Base-by-base conservation (phyloP, 768 basidiomycete species). In the Lenzites betulinus region DNA sequence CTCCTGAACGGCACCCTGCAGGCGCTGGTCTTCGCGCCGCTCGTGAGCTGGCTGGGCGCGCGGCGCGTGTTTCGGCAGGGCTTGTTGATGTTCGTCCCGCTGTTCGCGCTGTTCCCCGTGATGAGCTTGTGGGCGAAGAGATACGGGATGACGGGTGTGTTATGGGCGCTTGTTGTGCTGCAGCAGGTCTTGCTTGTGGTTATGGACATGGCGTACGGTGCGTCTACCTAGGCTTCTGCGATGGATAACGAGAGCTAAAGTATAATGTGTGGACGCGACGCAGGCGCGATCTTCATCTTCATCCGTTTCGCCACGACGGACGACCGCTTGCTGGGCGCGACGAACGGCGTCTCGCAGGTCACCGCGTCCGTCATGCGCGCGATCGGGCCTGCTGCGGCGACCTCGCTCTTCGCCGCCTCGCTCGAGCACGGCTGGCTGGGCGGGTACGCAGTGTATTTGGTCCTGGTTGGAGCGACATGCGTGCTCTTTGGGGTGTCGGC, bases 281-380 rank as follows among this genome's bases (percentile, higher is more conserved):
- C 41, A 60, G 70, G 72, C 54, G 16, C 65, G 50, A 66, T 72
- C 25, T 74, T 74, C 57, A 67, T 77, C 55, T 76, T 66, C 59
- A 55, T 76, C 58, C 65, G 67, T 20, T 59, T 73, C 7, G 54
- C 74, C 1, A 64, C 71, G 13, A 69, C 72, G 22, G 70, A 65
- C 42, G 66, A 63, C 48, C 57, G 66, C 3, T 69, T 79, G 6
- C 73, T 89, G 11, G 85, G 82, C 4, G 77, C 82, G 7, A 76
- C 78, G 25, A 85, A 84, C 63, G 83, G 85, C 1, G 61, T 85
- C 36, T 83, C 78, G 7, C 85, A 88, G 69, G 80, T 83, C 70
- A 66, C 79, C 11, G 75, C 76, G 7, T 82, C 81, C 1, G 72
- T 77, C 7, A 71, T 79, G 66, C 76, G 85, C 26, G 74, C 83